phyloP scores from a whole-genome alignment of 805 yeast genomes.

The Dipodascus albidus region DNA sequence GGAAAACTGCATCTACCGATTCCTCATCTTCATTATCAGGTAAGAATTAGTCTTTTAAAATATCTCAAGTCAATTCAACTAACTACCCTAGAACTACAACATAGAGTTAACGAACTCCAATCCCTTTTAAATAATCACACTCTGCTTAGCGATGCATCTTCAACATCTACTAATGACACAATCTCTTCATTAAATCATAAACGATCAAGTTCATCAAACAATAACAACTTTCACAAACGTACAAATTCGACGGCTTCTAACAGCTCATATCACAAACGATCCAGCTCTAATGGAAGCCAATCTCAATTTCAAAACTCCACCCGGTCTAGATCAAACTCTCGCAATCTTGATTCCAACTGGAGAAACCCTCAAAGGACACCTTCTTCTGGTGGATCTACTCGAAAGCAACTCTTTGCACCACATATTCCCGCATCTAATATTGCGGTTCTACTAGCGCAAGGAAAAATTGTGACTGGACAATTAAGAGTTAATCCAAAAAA shows the following conservation, averaged over 20 bases:
- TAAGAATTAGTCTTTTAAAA: not conserved
- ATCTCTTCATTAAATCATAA: not conserved
- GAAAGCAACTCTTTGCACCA: slow-evolving; percentile 80
- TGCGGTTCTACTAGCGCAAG: slow-evolving; percentile 81
- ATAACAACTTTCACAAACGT: not conserved
- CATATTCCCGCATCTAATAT: slow-evolving; percentile 88
- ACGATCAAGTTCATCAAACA: not conserved
- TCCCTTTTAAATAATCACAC: not conserved
- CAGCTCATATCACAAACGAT: not conserved
- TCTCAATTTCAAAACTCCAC: slow-evolving; percentile 30
- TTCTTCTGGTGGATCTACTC: slow-evolving; percentile 13
- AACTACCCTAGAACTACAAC: not conserved
- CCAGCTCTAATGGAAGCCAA: not conserved
- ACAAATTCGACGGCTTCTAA: not conserved
- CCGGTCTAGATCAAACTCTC: slow-evolving; percentile 21
- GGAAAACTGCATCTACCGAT: not conserved
- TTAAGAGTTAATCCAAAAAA: slow-evolving; percentile 91
- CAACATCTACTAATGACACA: not conserved
- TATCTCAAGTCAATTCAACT: not conserved
- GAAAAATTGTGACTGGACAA: slow-evolving; percentile 83
- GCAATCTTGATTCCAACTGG: slow-evolving; percentile 20
- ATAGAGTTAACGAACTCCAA: not conserved
- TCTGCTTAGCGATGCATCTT: not conserved
- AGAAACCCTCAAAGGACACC: slow-evolving; percentile 17
- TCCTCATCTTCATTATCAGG: not conserved